Evolutionary conservation across 345 rosid species (phyloP).

Genomic region (Eucalyptus camaldulensis): DNA sequence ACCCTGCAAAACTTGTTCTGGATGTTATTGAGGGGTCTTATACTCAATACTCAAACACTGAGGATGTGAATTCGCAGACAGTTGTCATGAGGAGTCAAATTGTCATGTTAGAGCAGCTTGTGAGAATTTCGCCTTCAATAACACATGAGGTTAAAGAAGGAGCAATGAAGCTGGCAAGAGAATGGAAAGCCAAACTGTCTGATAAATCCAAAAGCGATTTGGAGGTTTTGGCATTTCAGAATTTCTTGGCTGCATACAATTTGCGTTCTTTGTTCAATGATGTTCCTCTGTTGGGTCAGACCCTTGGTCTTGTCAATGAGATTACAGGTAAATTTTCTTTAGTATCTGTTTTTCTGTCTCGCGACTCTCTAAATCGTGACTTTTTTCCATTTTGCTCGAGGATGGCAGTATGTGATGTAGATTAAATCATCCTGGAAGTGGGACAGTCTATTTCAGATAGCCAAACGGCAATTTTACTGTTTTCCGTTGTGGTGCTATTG

Average conservation of each 20-base stretch:
- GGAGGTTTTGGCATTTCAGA: constrained; percentile 21
- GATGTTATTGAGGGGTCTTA: constrained; percentile 22
- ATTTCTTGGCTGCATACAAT: constrained; percentile 23
- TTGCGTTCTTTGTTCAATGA: constrained; percentile 9
- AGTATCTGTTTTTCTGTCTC: neutral
- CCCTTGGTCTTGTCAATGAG: neutral
- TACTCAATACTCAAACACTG: neutral
- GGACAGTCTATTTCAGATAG: neutral
- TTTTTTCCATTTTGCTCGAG: neutral
- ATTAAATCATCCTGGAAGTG: neutral
- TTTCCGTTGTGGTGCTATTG: neutral
- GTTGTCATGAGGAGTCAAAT: neutral
- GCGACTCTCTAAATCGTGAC: neutral
- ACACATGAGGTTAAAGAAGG: constrained; percentile 7
- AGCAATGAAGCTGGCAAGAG: constrained; percentile 11
- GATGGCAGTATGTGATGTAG: neutral
- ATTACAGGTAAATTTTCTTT: neutral
- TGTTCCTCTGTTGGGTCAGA: neutral
- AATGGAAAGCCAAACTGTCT: constrained; percentile 20
- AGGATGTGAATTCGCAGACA: neutral
- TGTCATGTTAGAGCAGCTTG: constrained; percentile 7
- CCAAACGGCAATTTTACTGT: neutral
- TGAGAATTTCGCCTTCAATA: constrained; percentile 3
- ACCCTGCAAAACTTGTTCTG: constrained; percentile 43
- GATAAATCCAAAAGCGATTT: neutral